These are phyloP conservation scores for Citrus mangshanensis DNA, from an alignment of 345 rosid species.

Conservation along the genomic window DNA sequence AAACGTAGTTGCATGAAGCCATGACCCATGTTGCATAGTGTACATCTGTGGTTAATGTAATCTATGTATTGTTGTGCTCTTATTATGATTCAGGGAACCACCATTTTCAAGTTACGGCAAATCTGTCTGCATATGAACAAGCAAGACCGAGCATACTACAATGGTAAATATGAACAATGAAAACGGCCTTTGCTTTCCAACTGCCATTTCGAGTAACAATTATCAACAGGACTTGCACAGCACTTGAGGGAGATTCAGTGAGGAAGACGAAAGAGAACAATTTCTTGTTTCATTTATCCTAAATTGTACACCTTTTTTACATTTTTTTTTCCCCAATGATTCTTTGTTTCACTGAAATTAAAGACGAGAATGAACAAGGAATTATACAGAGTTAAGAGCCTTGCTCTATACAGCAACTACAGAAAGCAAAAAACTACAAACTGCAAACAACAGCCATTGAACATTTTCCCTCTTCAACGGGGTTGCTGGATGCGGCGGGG, in stretches of 20 bases:
- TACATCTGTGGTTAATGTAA: neutral
- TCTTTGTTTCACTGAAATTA: constrained; percentile 25
- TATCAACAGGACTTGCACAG: neutral
- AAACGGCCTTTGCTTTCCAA: neutral
- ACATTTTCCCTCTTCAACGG: constrained; percentile 29
- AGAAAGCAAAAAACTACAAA: constrained; percentile 25
- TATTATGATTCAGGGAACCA: no score
- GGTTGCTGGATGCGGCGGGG: constrained; percentile 58
- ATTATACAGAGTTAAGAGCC: constrained; percentile 34
- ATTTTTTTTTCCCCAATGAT: neutral
- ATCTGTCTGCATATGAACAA: no score
- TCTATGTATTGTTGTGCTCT: neutral
- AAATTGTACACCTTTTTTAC: constrained; percentile 32
- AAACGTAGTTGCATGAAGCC: neutral
- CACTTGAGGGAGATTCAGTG: neutral
- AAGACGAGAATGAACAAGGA: constrained; percentile 37
- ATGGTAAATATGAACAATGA: neutral
- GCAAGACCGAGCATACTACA: neutral
- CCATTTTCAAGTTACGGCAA: no score
- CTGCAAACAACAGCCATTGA: constrained; percentile 18
- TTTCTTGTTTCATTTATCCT: neutral
- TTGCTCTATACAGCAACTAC: constrained; percentile 40
- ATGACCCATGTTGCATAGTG: no score
- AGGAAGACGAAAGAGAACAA: neutral
- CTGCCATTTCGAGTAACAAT: neutral